Evolutionary conservation across 345 rosid genomes (phyloP), one percentile per base, ranked within the genome.

Genomic region (Hibiscus tridactylites): DNA sequence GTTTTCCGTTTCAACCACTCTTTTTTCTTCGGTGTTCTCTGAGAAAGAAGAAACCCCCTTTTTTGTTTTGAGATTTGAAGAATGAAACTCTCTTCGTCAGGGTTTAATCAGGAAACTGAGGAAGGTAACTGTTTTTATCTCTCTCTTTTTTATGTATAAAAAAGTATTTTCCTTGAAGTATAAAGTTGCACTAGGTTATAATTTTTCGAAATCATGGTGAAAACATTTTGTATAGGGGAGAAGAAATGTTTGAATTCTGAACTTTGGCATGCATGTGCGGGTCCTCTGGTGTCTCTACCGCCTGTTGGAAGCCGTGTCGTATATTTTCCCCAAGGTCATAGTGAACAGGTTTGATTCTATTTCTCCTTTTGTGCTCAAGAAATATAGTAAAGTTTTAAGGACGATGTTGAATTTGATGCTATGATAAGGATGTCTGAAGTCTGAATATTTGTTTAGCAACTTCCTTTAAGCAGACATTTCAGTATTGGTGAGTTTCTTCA

Each of bases 181-280:
- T 53, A n/a, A 56, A 21, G 35, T 26, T 65, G 37, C 15, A 13
- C 31, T 37, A 44, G 33, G 56, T 15, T 53, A 15, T 6, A 19
- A 0, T 0, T 70, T 65, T 21, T 5, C 1, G 6, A 21, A n/a
- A 39, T 31, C 50, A 31, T 57, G 9, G 61, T 70, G 60, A 58
- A 53, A 62, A 58, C 6, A 49, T 33, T 28, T 72, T 69, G 61
- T 66, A 64, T 76, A 88, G 99, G 91, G 75, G 98, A 96, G 79
- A 92, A 77, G 76, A 86, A 92, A 81, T 95, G 87, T 72, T 81
- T 96, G 79, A 92, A 96, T 81, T 88, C 98, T 60, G 99, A 96
- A 79, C 95, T 96, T 29, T 96, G 99, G 99, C 99, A 96, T 79
- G 99, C 97, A 62, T 96, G 99, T 84, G 99, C 99, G 53, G 99